Conservation (phyloP, 2,329 filamentous ascomycete genomes). For the Phyllosticta capitalensis region DNA sequence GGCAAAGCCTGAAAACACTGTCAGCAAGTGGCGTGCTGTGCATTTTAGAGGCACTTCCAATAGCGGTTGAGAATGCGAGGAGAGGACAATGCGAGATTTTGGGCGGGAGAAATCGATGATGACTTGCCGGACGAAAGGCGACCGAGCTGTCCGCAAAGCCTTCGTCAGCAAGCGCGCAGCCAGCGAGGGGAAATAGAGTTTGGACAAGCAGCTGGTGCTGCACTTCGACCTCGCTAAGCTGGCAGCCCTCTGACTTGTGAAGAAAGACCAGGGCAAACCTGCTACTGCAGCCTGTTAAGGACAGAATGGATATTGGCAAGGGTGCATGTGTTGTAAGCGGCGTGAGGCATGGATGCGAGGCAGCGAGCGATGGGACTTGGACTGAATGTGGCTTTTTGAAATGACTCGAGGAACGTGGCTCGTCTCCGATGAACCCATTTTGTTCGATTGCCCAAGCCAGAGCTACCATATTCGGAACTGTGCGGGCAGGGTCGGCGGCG, state of each 20-base stretch:
- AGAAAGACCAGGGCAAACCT: not conserved
- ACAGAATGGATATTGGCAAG: not conserved
- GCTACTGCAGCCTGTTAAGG: not conserved
- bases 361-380: not conserved
- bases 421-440: not conserved
- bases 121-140: not conserved
- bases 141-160: not conserved
- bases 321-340: not conserved
- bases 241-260: not conserved
- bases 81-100: not conserved
- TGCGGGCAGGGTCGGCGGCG: not conserved
- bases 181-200: not conserved
- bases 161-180: not conserved
- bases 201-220: not conserved
- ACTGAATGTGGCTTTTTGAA: not conserved
- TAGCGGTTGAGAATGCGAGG: not conserved
- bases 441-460: not conserved
- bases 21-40: not conserved
- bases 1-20: not conserved
- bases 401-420: not conserved
- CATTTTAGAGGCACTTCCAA: not conserved
- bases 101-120: not conserved
- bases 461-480: not conserved
- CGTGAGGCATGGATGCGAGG: not conserved
- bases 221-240: not conserved